Base-by-base conservation (phyloP, 495 filamentous ascomycete genomes). In the Neohortaea acidophila region DNA sequence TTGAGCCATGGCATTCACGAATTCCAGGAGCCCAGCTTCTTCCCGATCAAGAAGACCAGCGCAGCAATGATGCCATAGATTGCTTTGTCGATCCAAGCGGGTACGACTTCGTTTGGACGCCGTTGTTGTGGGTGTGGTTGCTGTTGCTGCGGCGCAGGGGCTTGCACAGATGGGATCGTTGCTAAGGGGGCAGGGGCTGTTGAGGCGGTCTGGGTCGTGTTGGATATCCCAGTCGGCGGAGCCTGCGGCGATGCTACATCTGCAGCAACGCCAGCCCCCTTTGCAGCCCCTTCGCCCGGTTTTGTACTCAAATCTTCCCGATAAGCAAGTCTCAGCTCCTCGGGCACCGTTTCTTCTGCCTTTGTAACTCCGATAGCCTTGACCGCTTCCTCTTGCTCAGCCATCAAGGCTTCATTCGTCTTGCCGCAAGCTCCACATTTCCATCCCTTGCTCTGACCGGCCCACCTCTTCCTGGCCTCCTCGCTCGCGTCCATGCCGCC, bases 401-500 rank as follows among this genome's bases (percentile, higher is more conserved):
- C 53, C 45, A 94, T 67, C 17, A 84, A 73, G 49, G 81, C 80
- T 38, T 59, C 67, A 55, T 94, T 93, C 9, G 55, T 70, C 57
- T 59, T 67, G 15, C 63, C 68, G 52, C 84, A 91, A 11, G 59
- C 66, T 0, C 60, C 54, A 62, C 82, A 91, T 42, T 58, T 63
- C 73, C 69, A 94, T 9, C 23, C 55, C 11, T 51, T 43, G 44
- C 72, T 79, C 54, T 72, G 66, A 22, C 45, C 59, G 11, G 87
- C 87, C 50, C 82, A 68, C 40, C 70, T 61, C 47, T 65, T 63
- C 41, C 85, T 59, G 38, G 77, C 69, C 8, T 59, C 65, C 5
- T 74, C 69, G 31, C 50, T 66, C 13, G 76, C 76, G 43, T 94
- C 84, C 55, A 94, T 60, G 2, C 89, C 89, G 2, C 89, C 89